Conservation (phyloP, 2,329 filamentous ascomycete species). For the Ilyonectria mors-panacis region DNA sequence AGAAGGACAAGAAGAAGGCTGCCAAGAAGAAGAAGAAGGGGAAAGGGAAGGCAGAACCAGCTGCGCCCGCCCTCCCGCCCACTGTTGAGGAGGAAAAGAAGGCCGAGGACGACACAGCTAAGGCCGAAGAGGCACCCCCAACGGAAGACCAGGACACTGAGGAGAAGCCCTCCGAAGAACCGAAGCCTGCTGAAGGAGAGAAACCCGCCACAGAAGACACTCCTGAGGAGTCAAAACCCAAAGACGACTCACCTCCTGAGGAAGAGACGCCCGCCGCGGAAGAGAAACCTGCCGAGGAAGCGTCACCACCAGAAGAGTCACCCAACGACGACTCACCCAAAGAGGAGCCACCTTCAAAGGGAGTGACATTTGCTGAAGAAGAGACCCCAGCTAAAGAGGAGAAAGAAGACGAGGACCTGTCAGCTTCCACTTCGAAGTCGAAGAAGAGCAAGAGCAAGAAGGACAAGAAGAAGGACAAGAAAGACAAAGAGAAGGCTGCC, state of each 20-base stretch:
- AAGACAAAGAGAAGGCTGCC: constrained; percentile 28
- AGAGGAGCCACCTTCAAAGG: constrained; percentile 30
- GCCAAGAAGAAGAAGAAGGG: constrained; percentile 35
- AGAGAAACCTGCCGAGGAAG: constrained; percentile 28
- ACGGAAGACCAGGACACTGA: constrained; percentile 29
- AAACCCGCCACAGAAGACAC: constrained; percentile 29
- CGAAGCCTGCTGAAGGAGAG: constrained; percentile 11
- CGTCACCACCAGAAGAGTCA: constrained; percentile 20
- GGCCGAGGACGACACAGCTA: constrained; percentile 30
- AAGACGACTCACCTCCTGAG: background rate
- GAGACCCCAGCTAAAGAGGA: constrained; percentile 19
- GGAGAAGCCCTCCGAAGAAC: background rate
- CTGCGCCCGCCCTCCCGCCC: constrained; percentile 19
- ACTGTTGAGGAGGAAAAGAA: constrained; percentile 36
- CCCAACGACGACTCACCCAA: constrained; percentile 16
- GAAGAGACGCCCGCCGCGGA: constrained; percentile 8
- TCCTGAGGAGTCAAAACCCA: constrained; percentile 5
- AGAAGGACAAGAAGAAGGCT: constrained; percentile 42
- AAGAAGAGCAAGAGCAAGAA: constrained; percentile 44
- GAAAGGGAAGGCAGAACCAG: constrained; percentile 23
- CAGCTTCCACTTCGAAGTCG: constrained; percentile 15
- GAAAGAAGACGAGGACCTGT: constrained; percentile 30
- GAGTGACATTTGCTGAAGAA: constrained; percentile 16
- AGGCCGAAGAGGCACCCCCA: constrained; percentile 3
- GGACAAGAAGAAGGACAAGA: constrained; percentile 26